Conservation (phyloP, 2,329 filamentous ascomycete genomes). For the Calycina herbarum region DNA sequence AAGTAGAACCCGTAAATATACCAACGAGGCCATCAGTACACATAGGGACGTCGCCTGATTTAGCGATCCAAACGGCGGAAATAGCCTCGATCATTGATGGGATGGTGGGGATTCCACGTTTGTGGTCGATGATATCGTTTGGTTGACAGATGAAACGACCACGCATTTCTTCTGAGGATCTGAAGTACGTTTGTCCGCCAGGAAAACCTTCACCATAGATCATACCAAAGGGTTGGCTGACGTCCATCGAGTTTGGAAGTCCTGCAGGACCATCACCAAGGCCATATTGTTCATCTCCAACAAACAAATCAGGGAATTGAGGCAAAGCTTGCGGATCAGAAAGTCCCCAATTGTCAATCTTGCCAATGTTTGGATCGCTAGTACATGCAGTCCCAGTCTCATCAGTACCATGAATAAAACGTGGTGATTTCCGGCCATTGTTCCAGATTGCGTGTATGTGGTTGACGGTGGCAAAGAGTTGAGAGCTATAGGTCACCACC, state of each 20-base stretch:
- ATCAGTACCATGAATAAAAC: conserved; percentile 79
- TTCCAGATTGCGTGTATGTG: conserved; percentile 78
- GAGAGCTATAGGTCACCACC: conserved; percentile 82
- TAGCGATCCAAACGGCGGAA: conserved; percentile 86
- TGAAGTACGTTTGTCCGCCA: conserved; percentile 77
- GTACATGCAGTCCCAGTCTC: conserved; percentile 76
- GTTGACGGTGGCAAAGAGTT: conserved; percentile 75
- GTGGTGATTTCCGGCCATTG: conserved; percentile 70
- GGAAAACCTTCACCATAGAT: conserved; percentile 84
- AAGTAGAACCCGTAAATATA: conserved; percentile 79
- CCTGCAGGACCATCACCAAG: conserved; percentile 76
- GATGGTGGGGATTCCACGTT: conserved; percentile 75
- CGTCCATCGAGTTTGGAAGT: conserved; percentile 83
- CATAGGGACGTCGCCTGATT: conserved; percentile 69
- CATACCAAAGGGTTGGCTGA: conserved; percentile 82
- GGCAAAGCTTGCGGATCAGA: conserved; percentile 72
- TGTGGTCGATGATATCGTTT: conserved; percentile 58
- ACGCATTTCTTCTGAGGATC: conserved; percentile 70
- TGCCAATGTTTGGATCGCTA: conserved; percentile 77
- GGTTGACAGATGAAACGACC: conserved; percentile 72
- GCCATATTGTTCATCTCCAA: conserved; percentile 74
- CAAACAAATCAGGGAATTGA: conserved; percentile 76
- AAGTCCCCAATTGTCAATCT: conserved; percentile 78
- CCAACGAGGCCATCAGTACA: conserved; percentile 77
- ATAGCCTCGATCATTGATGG: conserved; percentile 69